Evolutionary conservation across 148 eudicot genomes (phyloP).

Genomic region (Arctostaphylos glauca): DNA sequence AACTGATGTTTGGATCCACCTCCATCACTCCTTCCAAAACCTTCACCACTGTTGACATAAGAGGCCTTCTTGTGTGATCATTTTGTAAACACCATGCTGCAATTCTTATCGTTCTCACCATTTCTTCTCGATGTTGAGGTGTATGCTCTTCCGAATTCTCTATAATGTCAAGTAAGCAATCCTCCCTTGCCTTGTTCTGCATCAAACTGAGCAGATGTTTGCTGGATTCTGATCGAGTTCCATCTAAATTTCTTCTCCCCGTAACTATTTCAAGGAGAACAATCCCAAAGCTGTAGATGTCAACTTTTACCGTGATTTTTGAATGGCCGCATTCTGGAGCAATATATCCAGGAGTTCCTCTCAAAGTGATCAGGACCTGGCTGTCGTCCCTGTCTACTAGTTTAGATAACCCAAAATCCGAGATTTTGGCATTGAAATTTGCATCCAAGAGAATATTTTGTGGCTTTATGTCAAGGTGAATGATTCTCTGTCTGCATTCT

Average conservation of each 20-base stretch:
- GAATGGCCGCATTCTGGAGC: conserved; percentile 10
- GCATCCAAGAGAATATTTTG: conserved; percentile 21
- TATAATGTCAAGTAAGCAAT: conserved; percentile 4
- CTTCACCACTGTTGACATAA: conserved; percentile 20
- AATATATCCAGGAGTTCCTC: conserved; percentile 22
- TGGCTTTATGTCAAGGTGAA: conserved; percentile 24
- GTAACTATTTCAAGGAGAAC: conserved; percentile 15
- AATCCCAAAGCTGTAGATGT: conserved; percentile 20
- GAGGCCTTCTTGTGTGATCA: conserved; percentile 12
- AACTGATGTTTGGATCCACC: conserved; percentile 12
- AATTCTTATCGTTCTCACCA: conserved; percentile 13
- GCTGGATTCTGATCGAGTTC: neutral
- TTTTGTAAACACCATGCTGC: conserved; percentile 22
- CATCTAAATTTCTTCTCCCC: conserved; percentile 16
- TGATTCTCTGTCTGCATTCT: conserved; percentile 22
- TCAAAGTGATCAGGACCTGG: conserved; percentile 11
- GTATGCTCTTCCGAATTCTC: conserved; percentile 4
- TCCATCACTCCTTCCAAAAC: conserved; percentile 26
- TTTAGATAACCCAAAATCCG: conserved; percentile 17
- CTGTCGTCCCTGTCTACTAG: conserved; percentile 15
- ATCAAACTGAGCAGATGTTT: conserved; percentile 15
- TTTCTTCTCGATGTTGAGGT: neutral
- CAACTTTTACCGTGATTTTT: neutral
- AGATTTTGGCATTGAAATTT: conserved; percentile 18
- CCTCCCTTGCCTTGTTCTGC: conserved; percentile 15